Percentiles rank a stretch among this genome's conserved stretches.
Evolutionary conservation across 1,284 basidiomycete species (phyloP).

Genomic region (Trichosporon sp.): DNA sequence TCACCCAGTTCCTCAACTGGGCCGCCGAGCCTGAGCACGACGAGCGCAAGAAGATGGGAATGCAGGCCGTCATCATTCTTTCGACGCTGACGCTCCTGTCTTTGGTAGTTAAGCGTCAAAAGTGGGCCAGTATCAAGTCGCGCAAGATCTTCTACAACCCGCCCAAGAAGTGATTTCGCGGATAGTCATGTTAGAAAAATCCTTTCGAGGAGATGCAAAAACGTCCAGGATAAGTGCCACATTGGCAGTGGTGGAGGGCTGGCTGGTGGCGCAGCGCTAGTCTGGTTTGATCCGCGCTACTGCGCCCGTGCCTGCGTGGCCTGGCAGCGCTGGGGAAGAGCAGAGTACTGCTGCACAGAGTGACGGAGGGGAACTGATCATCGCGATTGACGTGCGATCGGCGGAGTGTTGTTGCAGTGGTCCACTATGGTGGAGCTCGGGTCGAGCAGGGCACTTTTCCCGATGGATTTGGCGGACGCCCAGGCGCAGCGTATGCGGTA

Average conservation of each 20-base stretch:
- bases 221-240: neutral
- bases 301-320: too few relatives aligned
- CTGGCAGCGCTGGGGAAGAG: too few relatives aligned
- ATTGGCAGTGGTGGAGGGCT: neutral
- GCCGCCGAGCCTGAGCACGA: constrained; percentile 97
- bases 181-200: neutral
- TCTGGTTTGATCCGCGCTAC: too few relatives aligned
- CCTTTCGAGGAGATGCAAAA: constrained; percentile 10
- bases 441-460: neutral
- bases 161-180: neutral
- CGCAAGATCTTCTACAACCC: constrained; percentile 11
- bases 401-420: too few relatives aligned
- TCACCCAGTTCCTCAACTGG: constrained; percentile 90
- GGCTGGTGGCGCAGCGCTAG: neutral
- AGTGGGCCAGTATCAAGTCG: constrained; percentile 6
- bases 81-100: constrained; percentile 60
- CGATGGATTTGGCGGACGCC: neutral
- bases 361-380: neutral
- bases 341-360: too few relatives aligned
- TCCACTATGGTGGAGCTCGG: neutral
- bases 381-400: too few relatives aligned
- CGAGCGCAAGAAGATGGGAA: constrained; percentile 90
- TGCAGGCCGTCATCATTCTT: constrained; percentile 81
- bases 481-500: neutral
- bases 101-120: neutral